phyloP scores from a whole-genome alignment of 306 rosid genomes.

The Sphenostylis stenocarpa region DNA sequence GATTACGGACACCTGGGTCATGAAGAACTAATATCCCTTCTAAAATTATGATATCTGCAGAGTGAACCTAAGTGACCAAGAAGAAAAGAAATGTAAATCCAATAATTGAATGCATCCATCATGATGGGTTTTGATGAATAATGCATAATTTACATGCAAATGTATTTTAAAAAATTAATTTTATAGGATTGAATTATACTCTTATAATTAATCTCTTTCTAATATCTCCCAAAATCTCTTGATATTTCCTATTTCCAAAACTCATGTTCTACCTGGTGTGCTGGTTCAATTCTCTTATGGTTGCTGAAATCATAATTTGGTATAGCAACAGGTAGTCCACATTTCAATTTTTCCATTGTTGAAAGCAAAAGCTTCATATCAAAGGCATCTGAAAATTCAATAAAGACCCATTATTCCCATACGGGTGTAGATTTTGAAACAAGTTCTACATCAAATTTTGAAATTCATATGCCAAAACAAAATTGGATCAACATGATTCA shows the following conservation, averaged over 20 bases:
- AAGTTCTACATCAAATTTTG: background rate
- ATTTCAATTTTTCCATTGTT: conserved; percentile 65
- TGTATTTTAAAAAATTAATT: too few relatives aligned
- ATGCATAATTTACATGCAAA: too few relatives aligned
- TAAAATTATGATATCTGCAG: conserved; percentile 74
- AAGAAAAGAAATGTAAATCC: background rate
- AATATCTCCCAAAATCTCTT: too few relatives aligned
- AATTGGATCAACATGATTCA: background rate
- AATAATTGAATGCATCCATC: background rate
- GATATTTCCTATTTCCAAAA: background rate
- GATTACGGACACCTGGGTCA: conserved; percentile 73
- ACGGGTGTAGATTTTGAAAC: conserved; percentile 8
- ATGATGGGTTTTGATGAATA: background rate
- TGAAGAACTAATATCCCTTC: conserved; percentile 86
- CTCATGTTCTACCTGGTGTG: conserved; percentile 54
- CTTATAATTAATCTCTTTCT: too few relatives aligned
- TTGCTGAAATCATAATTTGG: conserved; percentile 78
- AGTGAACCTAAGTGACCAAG: conserved; percentile 54
- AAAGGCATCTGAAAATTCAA: conserved; percentile 68
- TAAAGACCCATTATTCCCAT: background rate
- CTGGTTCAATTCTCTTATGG: conserved; percentile 49
- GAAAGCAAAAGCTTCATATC: conserved; percentile 65
- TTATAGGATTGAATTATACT: too few relatives aligned
- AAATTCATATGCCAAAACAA: background rate
- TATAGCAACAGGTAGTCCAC: conserved; percentile 62